Conservation (phyloP, 768 basidiomycete genomes). For the Pulveroboletus sp. region DNA sequence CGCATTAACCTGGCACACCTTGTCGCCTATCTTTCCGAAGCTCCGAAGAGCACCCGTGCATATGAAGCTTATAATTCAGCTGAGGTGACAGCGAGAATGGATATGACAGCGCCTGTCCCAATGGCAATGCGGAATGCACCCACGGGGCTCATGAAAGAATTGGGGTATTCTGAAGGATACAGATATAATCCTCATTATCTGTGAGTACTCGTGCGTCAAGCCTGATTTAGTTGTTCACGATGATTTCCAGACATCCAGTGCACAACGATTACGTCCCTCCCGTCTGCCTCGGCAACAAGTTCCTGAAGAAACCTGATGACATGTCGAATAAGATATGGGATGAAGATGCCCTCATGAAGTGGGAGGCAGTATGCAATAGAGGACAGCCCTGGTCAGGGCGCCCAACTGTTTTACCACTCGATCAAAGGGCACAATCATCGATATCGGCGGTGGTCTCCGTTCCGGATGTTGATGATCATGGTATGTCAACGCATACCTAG, state of each 20-base stretch:
- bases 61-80: conserved; percentile 77
- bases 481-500: neutral
- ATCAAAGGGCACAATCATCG: neutral
- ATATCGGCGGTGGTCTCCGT: neutral
- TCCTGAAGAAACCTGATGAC: conserved; percentile 46
- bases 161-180: conserved; percentile 67
- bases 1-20: conserved; percentile 76
- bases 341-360: conserved; percentile 50
- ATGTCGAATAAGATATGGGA: conserved; percentile 53
- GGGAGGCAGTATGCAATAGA: conserved; percentile 55
- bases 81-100: conserved; percentile 55
- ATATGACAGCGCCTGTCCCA: conserved; percentile 60
- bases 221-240: neutral
- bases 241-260: conserved; percentile 54
- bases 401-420: neutral
- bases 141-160: conserved; percentile 63
- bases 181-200: conserved; percentile 58
- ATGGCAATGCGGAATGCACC: conserved; percentile 76
- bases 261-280: conserved; percentile 60
- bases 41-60: conserved; percentile 75
- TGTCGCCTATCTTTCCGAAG: conserved; percentile 76
- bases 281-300: conserved; percentile 40
- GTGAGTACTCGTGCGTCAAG: conserved; percentile 30
- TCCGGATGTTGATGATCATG: neutral
- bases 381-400: conserved; percentile 49